These are phyloP conservation scores for Nicotiana knightiana DNA, from an alignment of 257 asterid genomes.

Conservation along the genomic window DNA sequence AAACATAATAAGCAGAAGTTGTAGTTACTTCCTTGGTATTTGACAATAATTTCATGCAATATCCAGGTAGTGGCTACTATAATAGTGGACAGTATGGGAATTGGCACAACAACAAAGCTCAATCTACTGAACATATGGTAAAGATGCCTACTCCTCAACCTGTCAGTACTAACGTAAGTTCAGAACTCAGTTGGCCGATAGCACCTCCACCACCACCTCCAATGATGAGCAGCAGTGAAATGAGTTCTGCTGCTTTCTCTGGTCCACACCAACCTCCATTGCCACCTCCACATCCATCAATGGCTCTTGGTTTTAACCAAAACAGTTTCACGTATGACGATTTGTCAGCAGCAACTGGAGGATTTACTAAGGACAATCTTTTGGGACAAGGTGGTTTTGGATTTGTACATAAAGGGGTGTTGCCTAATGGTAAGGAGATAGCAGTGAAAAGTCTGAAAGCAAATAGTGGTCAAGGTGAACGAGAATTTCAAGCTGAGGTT, in stretches of 20 bases:
- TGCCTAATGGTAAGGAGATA: slow-evolving; percentile 47
- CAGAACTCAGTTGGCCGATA: slow-evolving; percentile 61
- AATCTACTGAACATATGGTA: slow-evolving; percentile 29
- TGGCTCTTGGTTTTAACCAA: slow-evolving; percentile 41
- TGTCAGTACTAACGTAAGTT: slow-evolving; percentile 47
- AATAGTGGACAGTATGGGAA: slow-evolving; percentile 27
- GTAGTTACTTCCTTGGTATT: slow-evolving; percentile 37
- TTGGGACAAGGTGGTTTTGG: slow-evolving; percentile 68
- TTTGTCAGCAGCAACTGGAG: slow-evolving; percentile 40
- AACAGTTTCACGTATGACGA: slow-evolving; percentile 46
- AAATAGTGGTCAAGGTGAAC: slow-evolving; percentile 58
- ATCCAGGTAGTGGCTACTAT: slow-evolving; percentile 21
- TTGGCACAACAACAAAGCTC: slow-evolving; percentile 35
- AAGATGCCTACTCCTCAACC: slow-evolving; percentile 44
- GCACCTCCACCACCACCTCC: slow-evolving; percentile 82
- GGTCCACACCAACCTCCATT: slow-evolving; percentile 37
- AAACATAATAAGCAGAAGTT: not conserved
- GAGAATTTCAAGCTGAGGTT: slow-evolving; percentile 65
- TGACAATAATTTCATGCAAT: slow-evolving; percentile 40
- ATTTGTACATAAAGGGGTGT: slow-evolving; percentile 48
- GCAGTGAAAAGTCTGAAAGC: slow-evolving; percentile 55
- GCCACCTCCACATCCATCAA: slow-evolving; percentile 47
- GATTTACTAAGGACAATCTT: slow-evolving; percentile 28
- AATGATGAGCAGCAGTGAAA: slow-evolving; percentile 55
- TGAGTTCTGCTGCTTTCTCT: slow-evolving; percentile 55